phyloP scores from a whole-genome alignment of 805 yeast genomes.

The Candida ficus region DNA sequence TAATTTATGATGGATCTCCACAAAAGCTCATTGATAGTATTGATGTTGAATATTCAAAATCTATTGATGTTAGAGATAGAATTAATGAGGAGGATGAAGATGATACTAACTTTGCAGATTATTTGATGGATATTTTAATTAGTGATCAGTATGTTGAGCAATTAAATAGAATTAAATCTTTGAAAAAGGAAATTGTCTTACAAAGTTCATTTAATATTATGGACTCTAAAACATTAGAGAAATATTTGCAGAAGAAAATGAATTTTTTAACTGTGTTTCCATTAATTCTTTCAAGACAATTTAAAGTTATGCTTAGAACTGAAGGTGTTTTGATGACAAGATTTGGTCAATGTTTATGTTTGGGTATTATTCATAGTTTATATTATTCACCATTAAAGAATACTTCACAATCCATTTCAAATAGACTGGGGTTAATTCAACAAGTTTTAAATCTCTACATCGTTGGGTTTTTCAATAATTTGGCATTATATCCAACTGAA shows the following conservation, averaged over 20 bases:
- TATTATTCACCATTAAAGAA: constrained; percentile 59
- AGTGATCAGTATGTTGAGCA: constrained; percentile 39
- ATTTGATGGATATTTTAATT: constrained; percentile 63
- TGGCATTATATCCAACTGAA: constrained; percentile 73
- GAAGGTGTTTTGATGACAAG: constrained; percentile 61
- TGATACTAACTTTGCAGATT: constrained; percentile 69
- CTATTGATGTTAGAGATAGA: constrained; percentile 10
- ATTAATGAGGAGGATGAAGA: constrained; percentile 17
- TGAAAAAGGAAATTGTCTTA: constrained; percentile 2
- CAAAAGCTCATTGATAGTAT: constrained; percentile 44
- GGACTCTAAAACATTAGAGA: constrained; percentile 1
- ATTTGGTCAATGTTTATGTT: constrained; percentile 55
- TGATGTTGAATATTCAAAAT: not conserved
- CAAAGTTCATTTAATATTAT: not conserved
- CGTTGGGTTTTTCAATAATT: constrained; percentile 74
- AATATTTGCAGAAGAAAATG: constrained; percentile 8
- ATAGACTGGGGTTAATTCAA: constrained; percentile 73
- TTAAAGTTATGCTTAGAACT: constrained; percentile 36
- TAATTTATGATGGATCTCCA: constrained; percentile 58
- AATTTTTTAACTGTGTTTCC: constrained; percentile 25
- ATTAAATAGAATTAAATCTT: constrained; percentile 6
- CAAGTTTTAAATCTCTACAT: constrained; percentile 68
- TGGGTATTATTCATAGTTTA: constrained; percentile 61
- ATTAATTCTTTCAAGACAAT: constrained; percentile 31
- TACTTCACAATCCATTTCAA: constrained; percentile 45